Conservation (phyloP, 1,139 yeast species). For the Casaregolazyma suthepensis region DNA sequence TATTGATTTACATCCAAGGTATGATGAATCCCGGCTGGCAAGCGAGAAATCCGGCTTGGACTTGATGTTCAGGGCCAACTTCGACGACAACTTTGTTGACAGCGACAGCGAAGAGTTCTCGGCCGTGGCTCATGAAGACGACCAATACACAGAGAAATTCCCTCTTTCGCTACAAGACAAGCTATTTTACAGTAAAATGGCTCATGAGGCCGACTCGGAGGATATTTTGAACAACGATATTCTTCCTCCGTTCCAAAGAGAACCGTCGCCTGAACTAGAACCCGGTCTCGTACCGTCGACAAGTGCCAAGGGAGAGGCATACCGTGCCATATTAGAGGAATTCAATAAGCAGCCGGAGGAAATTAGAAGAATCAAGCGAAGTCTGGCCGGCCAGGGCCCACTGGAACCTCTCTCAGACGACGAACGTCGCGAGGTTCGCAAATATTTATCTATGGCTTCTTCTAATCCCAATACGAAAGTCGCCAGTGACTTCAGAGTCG, state of each 20-base stretch:
- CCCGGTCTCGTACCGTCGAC: not conserved
- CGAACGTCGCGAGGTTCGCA: slow-evolving; percentile 35
- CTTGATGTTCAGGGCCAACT: slow-evolving; percentile 78
- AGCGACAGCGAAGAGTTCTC: not conserved
- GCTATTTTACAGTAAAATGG: not conserved
- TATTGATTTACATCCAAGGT: not conserved
- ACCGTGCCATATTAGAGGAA: slow-evolving; percentile 3
- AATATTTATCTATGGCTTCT: slow-evolving; percentile 33
- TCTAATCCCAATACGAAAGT: slow-evolving; percentile 32
- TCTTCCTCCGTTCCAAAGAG: not conserved
- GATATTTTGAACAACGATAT: not conserved
- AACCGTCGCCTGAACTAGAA: not conserved
- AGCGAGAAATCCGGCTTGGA: slow-evolving; percentile 38
- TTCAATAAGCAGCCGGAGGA: slow-evolving; percentile 10
- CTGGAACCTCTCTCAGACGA: slow-evolving; percentile 28
- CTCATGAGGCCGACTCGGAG: not conserved
- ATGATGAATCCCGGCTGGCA: not conserved
- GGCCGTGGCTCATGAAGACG: not conserved
- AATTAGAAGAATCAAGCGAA: slow-evolving; percentile 14
- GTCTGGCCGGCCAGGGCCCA: slow-evolving; percentile 2
- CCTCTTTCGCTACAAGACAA: not conserved
- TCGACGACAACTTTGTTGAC: slow-evolving; percentile 57
- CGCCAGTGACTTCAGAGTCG: slow-evolving; percentile 46
- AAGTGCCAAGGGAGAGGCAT: slow-evolving; percentile 1
- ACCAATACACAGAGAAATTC: not conserved